Conservation (phyloP, 2,329 filamentous ascomycete genomes). For the Penicillium sp. region DNA sequence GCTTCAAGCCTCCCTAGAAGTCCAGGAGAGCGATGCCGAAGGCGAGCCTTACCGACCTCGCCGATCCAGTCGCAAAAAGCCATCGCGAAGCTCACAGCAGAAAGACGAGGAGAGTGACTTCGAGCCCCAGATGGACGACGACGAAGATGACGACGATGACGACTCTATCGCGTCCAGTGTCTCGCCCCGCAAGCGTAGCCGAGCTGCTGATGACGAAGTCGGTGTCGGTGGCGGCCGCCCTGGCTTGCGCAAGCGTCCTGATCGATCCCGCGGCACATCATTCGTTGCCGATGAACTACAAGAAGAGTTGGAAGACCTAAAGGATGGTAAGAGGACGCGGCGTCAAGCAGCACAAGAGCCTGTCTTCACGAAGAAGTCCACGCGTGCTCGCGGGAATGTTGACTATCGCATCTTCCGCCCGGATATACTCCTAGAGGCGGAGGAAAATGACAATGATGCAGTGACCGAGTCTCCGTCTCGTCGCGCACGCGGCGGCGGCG, state of each 20-base stretch:
- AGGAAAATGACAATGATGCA: slow-evolving; percentile 63
- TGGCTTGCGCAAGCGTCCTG: slow-evolving; percentile 47
- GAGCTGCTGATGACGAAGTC: slow-evolving; percentile 43
- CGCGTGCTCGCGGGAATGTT: slow-evolving; percentile 59
- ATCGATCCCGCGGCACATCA: slow-evolving; percentile 42
- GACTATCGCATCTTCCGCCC: slow-evolving; percentile 84
- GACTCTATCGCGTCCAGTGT: slow-evolving; percentile 47
- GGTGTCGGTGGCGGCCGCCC: slow-evolving; percentile 49
- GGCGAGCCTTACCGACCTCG: slow-evolving; percentile 24
- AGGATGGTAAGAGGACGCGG: slow-evolving; percentile 42
- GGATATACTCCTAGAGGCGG: slow-evolving; percentile 63
- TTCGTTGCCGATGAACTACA: slow-evolving; percentile 55
- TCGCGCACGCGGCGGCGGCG: slow-evolving; percentile 57
- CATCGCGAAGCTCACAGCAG: slow-evolving; percentile 40
- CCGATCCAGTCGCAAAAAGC: slow-evolving; percentile 40
- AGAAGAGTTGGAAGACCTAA: slow-evolving; percentile 53
- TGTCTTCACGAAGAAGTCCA: slow-evolving; percentile 42
- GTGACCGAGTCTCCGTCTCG: slow-evolving; percentile 64
- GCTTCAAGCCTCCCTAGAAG: slow-evolving; percentile 40
- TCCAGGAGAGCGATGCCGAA: slow-evolving; percentile 38
- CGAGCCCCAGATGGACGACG: slow-evolving; percentile 57
- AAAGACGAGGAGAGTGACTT: slow-evolving; percentile 60
- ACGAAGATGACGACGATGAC: slow-evolving; percentile 48
- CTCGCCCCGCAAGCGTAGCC: slow-evolving; percentile 40
- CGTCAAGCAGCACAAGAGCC: slow-evolving; percentile 35